A percentile compares a stretch with the other conserved stretches of the same genome.
These are phyloP conservation scores for Komagataella pseudopastoris DNA, from an alignment of 805 yeast genomes.

Conservation along the genomic window DNA sequence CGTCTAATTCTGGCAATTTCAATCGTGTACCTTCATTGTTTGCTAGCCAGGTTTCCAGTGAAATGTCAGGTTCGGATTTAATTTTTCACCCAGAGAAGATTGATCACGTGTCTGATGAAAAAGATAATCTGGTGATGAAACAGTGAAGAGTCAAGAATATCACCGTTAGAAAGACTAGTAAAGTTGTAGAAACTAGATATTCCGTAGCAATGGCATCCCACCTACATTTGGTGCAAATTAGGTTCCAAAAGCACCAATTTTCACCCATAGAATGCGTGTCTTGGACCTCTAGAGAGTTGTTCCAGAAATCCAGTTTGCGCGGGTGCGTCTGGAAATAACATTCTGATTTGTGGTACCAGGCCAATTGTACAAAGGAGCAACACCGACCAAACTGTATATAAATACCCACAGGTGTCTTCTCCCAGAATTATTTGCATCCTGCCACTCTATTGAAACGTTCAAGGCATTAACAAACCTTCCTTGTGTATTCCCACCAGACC, in stretches of 20 bases:
- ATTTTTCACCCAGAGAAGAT: neutral
- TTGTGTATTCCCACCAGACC: neutral
- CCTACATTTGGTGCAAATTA: neutral
- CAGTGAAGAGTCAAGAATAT: neutral
- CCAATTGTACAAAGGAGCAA: neutral
- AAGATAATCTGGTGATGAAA: neutral
- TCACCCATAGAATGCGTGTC: neutral
- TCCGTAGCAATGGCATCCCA: neutral
- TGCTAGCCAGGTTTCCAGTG: neutral
- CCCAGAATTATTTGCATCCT: neutral
- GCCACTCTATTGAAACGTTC: neutral
- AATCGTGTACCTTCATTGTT: neutral
- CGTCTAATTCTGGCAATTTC: neutral
- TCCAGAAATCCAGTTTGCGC: neutral
- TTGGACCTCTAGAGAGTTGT: neutral
- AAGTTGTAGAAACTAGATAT: neutral
- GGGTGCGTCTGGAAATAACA: neutral
- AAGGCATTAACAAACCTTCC: neutral
- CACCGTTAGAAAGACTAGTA: neutral
- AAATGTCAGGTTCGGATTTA: neutral
- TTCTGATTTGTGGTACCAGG: neutral
- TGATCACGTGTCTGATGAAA: neutral
- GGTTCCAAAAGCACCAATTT: neutral
- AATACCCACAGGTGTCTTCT: neutral
- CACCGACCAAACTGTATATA: neutral